A percentile compares a stretch with the other conserved stretches of the same genome.
Evolutionary conservation across 768 basidiomycete species (phyloP).

Genomic region (Boletus subcaerulescens): DNA sequence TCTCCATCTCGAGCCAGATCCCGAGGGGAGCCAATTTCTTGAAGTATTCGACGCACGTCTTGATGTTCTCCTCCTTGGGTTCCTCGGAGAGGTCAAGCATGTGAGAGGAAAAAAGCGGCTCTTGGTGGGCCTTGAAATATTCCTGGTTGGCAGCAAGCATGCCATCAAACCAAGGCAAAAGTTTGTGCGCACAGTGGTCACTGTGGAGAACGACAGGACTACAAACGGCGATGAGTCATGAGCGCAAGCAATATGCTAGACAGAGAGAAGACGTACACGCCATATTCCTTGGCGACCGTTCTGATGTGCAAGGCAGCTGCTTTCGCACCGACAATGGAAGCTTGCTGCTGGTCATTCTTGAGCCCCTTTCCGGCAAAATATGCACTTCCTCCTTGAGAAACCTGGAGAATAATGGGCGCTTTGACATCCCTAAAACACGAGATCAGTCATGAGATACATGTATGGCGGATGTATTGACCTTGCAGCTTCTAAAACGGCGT

Average conservation of each 20-base stretch:
- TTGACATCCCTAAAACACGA: slow-evolving; percentile 73
- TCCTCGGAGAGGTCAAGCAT: slow-evolving; percentile 98
- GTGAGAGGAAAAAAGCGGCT: slow-evolving; percentile 92
- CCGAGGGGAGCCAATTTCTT: slow-evolving; percentile 89
- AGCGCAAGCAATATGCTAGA: neutral
- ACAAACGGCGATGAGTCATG: neutral
- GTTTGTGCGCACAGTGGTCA: slow-evolving; percentile 98
- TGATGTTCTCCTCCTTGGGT: slow-evolving; percentile 91
- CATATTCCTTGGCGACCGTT: slow-evolving; percentile 83
- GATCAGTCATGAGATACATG: slow-evolving; percentile 10
- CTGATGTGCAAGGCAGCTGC: slow-evolving; percentile 93
- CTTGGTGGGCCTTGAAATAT: slow-evolving; percentile 86
- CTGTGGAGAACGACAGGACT: slow-evolving; percentile 97
- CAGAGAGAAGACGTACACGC: slow-evolving; percentile 62
- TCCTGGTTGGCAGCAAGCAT: slow-evolving; percentile 97
- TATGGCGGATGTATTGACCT: slow-evolving; percentile 45
- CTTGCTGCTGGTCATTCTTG: slow-evolving; percentile 92
- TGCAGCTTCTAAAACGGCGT: slow-evolving; percentile 94
- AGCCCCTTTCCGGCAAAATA: slow-evolving; percentile 98
- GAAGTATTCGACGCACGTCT: slow-evolving; percentile 91
- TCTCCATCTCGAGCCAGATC: slow-evolving; percentile 99
- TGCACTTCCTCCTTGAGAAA: slow-evolving; percentile 95
- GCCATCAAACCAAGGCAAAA: slow-evolving; percentile 98
- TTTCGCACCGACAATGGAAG: slow-evolving; percentile 88
- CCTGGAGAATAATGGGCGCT: slow-evolving; percentile 95